Evolutionary conservation across 345 rosid genomes (phyloP).

Genomic region (Barbarea vulgaris): DNA sequence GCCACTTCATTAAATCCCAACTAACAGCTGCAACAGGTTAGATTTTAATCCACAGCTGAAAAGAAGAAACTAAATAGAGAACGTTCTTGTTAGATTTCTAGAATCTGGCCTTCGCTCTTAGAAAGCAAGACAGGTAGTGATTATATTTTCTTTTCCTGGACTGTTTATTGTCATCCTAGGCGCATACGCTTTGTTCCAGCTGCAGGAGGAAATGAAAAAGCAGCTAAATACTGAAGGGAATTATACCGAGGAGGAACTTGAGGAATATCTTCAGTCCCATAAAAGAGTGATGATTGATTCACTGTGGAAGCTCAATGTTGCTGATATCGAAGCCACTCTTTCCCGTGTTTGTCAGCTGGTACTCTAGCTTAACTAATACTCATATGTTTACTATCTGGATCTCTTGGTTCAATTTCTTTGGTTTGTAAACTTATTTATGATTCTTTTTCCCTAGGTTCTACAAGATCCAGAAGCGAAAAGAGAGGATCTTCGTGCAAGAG

Average conservation of each 20-base stretch:
- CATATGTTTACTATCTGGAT: conserved; percentile 2
- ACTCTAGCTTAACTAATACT: conserved; percentile 42
- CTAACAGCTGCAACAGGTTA: conserved; percentile 95
- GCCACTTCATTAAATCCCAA: conserved; percentile 88
- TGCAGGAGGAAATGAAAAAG: conserved; percentile 97
- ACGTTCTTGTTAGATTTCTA: neutral
- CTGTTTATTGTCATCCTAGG: conserved; percentile 54
- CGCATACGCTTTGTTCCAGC: conserved; percentile 94
- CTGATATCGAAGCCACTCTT: conserved; percentile 96
- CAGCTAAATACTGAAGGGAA: conserved; percentile 83
- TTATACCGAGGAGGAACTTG: conserved; percentile 89
- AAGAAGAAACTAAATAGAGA: neutral
- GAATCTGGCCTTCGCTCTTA: neutral
- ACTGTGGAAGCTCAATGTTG: conserved; percentile 96
- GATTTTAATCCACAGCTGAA: neutral
- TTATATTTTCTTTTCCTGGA: neutral
- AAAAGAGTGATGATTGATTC: conserved; percentile 94
- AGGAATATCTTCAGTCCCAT: conserved; percentile 79
- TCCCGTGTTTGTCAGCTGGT: conserved; percentile 98
- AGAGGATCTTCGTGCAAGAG: conserved; percentile 91
- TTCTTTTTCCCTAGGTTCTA: conserved; percentile 66
- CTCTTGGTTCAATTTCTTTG: conserved; percentile 21
- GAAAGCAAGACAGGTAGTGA: conserved; percentile 3
- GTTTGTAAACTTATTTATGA: conserved; percentile 34
- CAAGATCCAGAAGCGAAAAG: conserved; percentile 81